phyloP scores from a whole-genome alignment of 2,329 filamentous ascomycete species.

The Shiraia sp. region DNA sequence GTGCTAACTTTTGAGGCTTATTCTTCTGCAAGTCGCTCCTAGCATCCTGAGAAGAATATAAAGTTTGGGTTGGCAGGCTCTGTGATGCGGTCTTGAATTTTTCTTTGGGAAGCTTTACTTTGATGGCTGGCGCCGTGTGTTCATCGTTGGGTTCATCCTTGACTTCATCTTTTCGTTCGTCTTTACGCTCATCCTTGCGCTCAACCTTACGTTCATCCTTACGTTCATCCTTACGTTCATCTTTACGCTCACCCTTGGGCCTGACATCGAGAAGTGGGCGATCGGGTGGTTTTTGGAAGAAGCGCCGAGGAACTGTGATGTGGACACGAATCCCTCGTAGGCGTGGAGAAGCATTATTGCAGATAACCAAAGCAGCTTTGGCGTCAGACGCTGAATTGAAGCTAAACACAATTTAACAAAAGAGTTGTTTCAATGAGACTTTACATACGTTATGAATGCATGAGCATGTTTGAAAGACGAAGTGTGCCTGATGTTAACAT shows the following conservation, averaged over 20 bases:
- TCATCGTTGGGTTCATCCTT: conserved; percentile 2
- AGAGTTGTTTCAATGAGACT: neutral
- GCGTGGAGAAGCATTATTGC: conserved; percentile 2
- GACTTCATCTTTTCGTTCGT: too few species aligned
- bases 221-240: conserved; percentile 1
- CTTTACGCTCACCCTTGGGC: too few species aligned
- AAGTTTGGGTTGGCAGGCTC: neutral
- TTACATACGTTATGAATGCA: conserved; percentile 25
- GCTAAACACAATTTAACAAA: conserved; percentile 15
- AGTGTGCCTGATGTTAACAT: conserved; percentile 7
- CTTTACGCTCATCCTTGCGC: too few species aligned
- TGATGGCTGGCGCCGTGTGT: neutral
- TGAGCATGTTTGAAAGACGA: conserved; percentile 6
- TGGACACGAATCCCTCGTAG: conserved; percentile 13
- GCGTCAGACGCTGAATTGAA: conserved; percentile 16
- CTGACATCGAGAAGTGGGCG: neutral
- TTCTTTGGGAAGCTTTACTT: conserved; percentile 2
- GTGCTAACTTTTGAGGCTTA: conserved; percentile 4
- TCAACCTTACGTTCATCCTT: conserved; percentile 2
- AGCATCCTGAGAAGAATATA: conserved; percentile 44
- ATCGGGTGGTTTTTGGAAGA: conserved; percentile 16
- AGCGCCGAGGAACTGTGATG: conserved; percentile 26
- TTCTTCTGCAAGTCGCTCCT: conserved; percentile 35
- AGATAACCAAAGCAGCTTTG: conserved; percentile 15
- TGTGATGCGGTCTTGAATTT: conserved; percentile 1